Conservation (phyloP, 306 rosid species). For the Citrullus amarus region DNA sequence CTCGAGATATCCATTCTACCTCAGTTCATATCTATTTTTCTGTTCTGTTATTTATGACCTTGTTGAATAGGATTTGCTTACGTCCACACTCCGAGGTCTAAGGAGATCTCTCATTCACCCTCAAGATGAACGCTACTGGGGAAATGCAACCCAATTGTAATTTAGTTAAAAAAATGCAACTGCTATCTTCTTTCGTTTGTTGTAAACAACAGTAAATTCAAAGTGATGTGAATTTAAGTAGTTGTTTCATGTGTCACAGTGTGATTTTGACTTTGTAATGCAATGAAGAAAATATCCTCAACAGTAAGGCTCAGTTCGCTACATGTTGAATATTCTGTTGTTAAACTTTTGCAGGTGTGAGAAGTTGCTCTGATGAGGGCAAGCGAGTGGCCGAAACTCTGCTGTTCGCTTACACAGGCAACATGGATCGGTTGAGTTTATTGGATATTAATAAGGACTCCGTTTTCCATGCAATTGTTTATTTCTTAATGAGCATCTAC, state of each 20-base stretch:
- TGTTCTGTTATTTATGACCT: constrained; percentile 11
- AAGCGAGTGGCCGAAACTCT: constrained; percentile 97
- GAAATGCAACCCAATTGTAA: constrained; percentile 92
- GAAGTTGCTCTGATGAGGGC: constrained; percentile 98
- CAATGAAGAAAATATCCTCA: not conserved
- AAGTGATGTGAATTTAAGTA: not conserved
- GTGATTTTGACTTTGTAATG: not conserved
- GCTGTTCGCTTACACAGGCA: constrained; percentile 98
- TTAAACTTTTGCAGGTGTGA: constrained; percentile 33
- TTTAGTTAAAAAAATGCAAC: not conserved
- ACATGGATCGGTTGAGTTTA: constrained; percentile 64
- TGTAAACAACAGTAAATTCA: not conserved
- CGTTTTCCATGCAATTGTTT: not conserved
- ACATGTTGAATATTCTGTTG: not conserved
- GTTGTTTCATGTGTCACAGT: not conserved
- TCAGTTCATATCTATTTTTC: not conserved
- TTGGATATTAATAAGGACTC: not conserved
- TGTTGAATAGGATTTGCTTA: constrained; percentile 71
- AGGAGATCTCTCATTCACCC: constrained; percentile 94
- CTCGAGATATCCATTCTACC: not conserved
- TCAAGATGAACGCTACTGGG: constrained; percentile 89
- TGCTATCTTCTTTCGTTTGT: not conserved
- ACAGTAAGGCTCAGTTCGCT: not conserved
- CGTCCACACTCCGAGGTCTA: constrained; percentile 96
- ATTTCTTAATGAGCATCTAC: not conserved